These are phyloP conservation scores for Metschnikowia arizonensis DNA, from an alignment of 805 yeast genomes.

Conservation along the genomic window DNA sequence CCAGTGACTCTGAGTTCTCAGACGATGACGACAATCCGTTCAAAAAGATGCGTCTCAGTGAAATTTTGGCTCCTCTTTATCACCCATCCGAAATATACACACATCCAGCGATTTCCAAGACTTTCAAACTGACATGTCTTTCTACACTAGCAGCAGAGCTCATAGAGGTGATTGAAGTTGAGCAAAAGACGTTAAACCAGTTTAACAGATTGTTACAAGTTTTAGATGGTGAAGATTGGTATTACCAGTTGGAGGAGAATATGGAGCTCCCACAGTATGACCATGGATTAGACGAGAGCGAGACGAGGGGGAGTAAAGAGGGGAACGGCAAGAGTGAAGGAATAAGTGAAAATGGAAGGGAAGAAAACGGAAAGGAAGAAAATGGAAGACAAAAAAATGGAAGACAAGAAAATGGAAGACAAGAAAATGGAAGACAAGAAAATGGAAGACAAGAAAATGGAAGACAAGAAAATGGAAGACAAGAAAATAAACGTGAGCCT, in stretches of 20 bases:
- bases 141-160: constrained; percentile 63
- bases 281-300: constrained; percentile 46
- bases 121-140: constrained; percentile 54
- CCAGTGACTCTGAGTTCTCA: constrained; percentile 2
- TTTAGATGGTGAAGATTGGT: constrained; percentile 84
- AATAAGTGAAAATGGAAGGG: neutral
- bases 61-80: constrained; percentile 69
- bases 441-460: neutral
- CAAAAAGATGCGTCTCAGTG: constrained; percentile 28
- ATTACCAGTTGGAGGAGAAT: constrained; percentile 56
- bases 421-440: neutral
- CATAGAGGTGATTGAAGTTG: constrained; percentile 73
- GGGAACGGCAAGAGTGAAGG: constrained; percentile 1
- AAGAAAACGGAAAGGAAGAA: constrained; percentile 8
- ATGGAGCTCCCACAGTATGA: constrained; percentile 67
- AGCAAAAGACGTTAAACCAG: constrained; percentile 71
- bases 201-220: constrained; percentile 69
- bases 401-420: neutral
- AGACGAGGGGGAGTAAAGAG: constrained; percentile 13
- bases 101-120: constrained; percentile 64
- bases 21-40: constrained; percentile 23
- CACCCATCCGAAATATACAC: constrained; percentile 75
- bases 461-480: neutral
- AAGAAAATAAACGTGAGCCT: neutral
- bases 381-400: neutral